Evolutionary conservation across 495 filamentous ascomycete genomes (phyloP), one percentile per base, ranked within the genome.

Genomic region (Polyplosphaeria fusca): DNA sequence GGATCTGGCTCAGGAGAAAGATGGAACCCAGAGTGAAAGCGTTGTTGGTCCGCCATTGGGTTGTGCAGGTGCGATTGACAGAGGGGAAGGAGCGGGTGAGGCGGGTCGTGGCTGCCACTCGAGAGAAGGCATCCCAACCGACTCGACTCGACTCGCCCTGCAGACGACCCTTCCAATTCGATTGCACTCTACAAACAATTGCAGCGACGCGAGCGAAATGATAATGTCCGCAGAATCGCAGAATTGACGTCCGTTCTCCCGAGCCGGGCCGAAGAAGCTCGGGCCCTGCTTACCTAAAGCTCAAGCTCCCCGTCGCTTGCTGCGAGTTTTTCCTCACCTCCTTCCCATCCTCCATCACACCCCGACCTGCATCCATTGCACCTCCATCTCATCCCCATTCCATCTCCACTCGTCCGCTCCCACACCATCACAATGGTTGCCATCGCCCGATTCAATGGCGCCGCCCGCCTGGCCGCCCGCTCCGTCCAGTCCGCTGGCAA

Each of bases 401-500:
- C 60, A 58, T 63, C 60, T 46, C 54, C 53, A 52, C 60, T 40
- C 54, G 55, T 51, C 38, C 54, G 42, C 41, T 39, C 46, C 25
- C 42, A 35, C 47, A 18, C 48, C 45, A 22, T 37, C 54, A 63
- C 53, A 22, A 63, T 63, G 60, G 60, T 63, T 63, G 60, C 60
- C 47, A 63, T 63, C 20, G 60, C 60, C 20, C 43, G 60, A 40
- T 55, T 43, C 41, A 47, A 46, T 43, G 60, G 60, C 60, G 60
- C 60, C 49, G 60, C 60, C 53, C 53, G 53, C 60, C 41, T 53
- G 53, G 60, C 54, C 48, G 60, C 54, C 49, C 60, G 60, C 60
- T 62, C 59, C 32, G 52, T 55, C 52, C 52, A 56, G 52, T 39
- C 53, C 43, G 53, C 60, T 47, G 52, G 44, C 48, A 48, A 53